phyloP scores from a whole-genome alignment of 2,329 filamentous ascomycete species.

The Fusarium sp. region DNA sequence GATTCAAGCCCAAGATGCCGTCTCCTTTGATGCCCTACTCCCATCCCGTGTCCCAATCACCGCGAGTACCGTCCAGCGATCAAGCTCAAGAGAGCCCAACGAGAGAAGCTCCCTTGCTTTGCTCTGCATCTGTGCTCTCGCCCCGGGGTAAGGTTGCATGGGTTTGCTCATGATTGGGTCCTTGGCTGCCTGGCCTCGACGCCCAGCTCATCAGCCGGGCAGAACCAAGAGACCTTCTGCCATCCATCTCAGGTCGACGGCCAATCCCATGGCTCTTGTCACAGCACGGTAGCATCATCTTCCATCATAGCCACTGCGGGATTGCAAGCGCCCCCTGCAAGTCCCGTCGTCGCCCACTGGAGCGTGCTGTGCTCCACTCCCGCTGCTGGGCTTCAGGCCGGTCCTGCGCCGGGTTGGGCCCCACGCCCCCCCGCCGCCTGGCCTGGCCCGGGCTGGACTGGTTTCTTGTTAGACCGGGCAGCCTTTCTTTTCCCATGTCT shows the following conservation, averaged over 20 bases:
- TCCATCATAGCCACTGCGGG: constrained; percentile 39
- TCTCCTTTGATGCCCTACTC: neutral
- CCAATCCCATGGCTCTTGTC: constrained; percentile 32
- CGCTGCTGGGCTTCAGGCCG: constrained; percentile 5
- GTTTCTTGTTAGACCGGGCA: constrained; percentile 10
- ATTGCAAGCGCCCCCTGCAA: neutral
- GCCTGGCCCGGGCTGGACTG: neutral
- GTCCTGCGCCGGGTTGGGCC: constrained; percentile 1
- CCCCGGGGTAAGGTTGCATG: constrained; percentile 20
- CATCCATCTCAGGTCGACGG: constrained; percentile 24
- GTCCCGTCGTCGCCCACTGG: constrained; percentile 12
- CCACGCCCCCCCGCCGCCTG: constrained; percentile 8
- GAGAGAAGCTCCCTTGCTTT: neutral
- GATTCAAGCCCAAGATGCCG: neutral
- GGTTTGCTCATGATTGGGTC: constrained; percentile 28
- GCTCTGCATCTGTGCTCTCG: neutral
- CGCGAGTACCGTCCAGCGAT: neutral
- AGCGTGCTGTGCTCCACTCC: constrained; percentile 19
- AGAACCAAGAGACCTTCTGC: constrained; percentile 36
- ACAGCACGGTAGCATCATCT: constrained; percentile 33
- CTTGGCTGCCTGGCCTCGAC: neutral
- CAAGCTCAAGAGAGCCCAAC: neutral
- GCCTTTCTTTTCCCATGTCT: constrained; percentile 14
- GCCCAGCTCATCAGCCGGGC: constrained; percentile 37
- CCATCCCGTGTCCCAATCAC: neutral